Evolutionary conservation across 441 rosid genomes (phyloP).

Genomic region (Eutrema salsugineum): DNA sequence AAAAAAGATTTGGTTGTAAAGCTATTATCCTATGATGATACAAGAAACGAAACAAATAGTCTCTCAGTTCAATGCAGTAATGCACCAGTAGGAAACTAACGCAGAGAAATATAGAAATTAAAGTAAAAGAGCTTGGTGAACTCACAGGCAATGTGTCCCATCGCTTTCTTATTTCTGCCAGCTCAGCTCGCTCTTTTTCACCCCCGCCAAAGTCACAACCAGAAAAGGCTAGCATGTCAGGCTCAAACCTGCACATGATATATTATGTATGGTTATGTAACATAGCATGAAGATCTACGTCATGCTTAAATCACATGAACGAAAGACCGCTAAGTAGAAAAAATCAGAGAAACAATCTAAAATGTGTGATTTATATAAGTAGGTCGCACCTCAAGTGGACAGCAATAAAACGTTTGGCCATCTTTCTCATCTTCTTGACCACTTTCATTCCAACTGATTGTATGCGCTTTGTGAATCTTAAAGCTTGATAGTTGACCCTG

Average conservation of each 20-base stretch:
- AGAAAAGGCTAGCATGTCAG: conserved; percentile 99
- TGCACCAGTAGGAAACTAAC: neutral
- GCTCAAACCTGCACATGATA: conserved; percentile 72
- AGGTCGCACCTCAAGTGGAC: conserved; percentile 76
- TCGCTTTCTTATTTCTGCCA: conserved; percentile 90
- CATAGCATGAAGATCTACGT: neutral
- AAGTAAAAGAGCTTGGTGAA: conserved; percentile 21
- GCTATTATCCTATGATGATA: neutral
- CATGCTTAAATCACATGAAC: conserved; percentile 2
- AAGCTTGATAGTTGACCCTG: conserved; percentile 86
- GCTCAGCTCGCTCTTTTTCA: conserved; percentile 87
- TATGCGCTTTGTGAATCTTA: conserved; percentile 86
- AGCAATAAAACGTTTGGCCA: conserved; percentile 79
- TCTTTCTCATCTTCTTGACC: conserved; percentile 71
- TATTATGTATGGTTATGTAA: conserved; percentile 17
- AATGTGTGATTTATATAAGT: neutral
- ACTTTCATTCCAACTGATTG: conserved; percentile 71
- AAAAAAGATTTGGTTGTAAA: neutral
- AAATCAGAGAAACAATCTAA: neutral
- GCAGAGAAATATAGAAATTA: neutral
- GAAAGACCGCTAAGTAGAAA: conserved; percentile 1
- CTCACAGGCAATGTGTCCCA: conserved; percentile 98
- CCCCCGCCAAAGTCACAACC: conserved; percentile 99
- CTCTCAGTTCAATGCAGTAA: neutral
- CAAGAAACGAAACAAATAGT: neutral